Evolutionary conservation across 2,329 filamentous ascomycete genomes (phyloP).

Genomic region (Dothistroma septosporum): DNA sequence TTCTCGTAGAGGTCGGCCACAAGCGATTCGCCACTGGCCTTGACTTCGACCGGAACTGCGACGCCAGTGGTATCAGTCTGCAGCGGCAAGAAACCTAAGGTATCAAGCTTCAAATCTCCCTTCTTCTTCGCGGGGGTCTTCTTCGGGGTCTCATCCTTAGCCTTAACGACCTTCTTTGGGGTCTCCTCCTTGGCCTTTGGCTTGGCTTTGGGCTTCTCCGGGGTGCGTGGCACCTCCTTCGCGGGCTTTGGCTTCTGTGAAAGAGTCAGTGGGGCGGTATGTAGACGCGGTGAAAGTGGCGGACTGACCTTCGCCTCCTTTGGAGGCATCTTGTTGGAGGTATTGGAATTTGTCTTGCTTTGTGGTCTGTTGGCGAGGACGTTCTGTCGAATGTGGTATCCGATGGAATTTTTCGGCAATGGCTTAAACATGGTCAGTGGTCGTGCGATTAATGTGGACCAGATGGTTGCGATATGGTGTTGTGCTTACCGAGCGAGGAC

Average conservation of each 20-base stretch:
- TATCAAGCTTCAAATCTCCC: conserved; percentile 15
- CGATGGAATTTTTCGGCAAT: background rate
- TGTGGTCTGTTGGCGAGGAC: background rate
- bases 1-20: conserved; percentile 22
- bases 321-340: conserved; percentile 15
- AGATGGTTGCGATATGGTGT: background rate
- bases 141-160: conserved; percentile 6
- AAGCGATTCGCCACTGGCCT: conserved; percentile 22
- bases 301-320: conserved; percentile 22
- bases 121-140: conserved; percentile 19
- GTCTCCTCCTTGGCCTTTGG: conserved; percentile 1
- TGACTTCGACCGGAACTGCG: conserved; percentile 26
- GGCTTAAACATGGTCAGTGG: background rate
- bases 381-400: background rate
- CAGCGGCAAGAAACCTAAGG: conserved; percentile 17
- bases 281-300: background rate
- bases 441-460: background rate
- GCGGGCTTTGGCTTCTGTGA: conserved; percentile 10
- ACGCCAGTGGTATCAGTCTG: conserved; percentile 11
- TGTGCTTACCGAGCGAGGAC: background rate
- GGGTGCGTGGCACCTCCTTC: conserved; percentile 12
- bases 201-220: conserved; percentile 17
- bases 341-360: background rate
- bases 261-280: background rate
- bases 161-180: conserved; percentile 7